These are phyloP conservation scores for Sesbania bispinosa DNA, from an alignment of 306 rosid species.

Conservation along the genomic window DNA sequence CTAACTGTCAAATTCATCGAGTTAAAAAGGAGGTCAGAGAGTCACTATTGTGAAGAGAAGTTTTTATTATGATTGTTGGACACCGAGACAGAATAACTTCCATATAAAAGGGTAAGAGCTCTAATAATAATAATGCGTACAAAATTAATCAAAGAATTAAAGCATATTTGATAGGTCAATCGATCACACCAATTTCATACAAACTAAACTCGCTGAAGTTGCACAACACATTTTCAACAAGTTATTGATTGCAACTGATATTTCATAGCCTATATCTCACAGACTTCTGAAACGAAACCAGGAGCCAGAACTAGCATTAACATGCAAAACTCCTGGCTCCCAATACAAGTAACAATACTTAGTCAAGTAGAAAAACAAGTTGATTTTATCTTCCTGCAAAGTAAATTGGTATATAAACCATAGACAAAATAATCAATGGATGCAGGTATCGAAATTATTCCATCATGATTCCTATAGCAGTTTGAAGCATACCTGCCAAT, in stretches of 20 bases:
- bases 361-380: not conserved
- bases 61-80: not conserved
- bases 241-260: not conserved
- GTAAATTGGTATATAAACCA: not conserved
- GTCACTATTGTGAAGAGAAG: not conserved
- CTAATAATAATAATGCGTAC: not conserved
- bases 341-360: not conserved
- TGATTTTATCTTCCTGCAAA: not conserved
- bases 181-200: not conserved
- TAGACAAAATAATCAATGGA: not conserved
- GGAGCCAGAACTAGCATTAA: not conserved
- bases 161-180: not conserved
- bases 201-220: not conserved
- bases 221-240: not conserved
- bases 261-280: not conserved
- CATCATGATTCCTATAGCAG: not conserved
- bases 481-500: constrained; percentile 82
- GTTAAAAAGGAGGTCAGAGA: not conserved
- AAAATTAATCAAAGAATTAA: constrained; percentile 3
- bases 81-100: not conserved
- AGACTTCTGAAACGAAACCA: not conserved
- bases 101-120: not conserved
- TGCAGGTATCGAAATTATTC: not conserved
- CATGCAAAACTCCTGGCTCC: not conserved
- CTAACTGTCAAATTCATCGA: not conserved